Base-by-base conservation (phyloP, 768 basidiomycete species). In the Xanthoconium stramineum region DNA sequence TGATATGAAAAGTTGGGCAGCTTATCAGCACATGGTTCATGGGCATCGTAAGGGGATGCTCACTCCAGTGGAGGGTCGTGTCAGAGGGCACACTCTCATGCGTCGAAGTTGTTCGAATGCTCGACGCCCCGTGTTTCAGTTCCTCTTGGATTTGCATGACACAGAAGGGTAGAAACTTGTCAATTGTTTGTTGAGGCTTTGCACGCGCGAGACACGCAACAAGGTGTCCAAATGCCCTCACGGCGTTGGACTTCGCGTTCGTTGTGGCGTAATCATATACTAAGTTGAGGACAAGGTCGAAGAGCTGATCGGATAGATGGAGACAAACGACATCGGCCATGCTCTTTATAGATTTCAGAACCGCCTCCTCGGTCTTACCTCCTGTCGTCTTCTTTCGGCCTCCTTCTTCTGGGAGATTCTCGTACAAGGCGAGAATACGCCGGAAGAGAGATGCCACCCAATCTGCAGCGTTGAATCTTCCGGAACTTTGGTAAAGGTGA, bases 351-450 rank as follows among this genome's bases (percentile, higher is more conserved):
- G 89, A 82, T 66, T 86, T 90, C 52, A 92, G 78, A 28, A 91
- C 85, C 38, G 72, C 77, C 61, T 93, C 76, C 88, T 90, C 73
- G 78, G 81, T 61, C 69, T 89, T 90, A n/a, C 91, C 91, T 24
- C 91, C 91, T 2, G 91, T 92, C 36, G 81, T 87, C 59, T 90
- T 90, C 72, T 80, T 83, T 74, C 84, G 85, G 6, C 96, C 96
- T 12, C 91, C 94, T 72, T 96, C 95, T 69, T 98, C 96, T 0
- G 95, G 95, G 6, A 98, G 76, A 67, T 96, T 95, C 74, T 94
- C 91, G 66, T 89, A 95, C 19, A 98, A 74, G 1, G 89, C 83
- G 50, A 93, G 77, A 50, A 93, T 83, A 11, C 91, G 83, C 15
- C 89, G 78, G 65, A 93, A 86, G 32, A 93, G 80, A 20, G 86